Conservation (phyloP, 2,329 filamentous ascomycete genomes). For the Verticillium tricorpus region DNA sequence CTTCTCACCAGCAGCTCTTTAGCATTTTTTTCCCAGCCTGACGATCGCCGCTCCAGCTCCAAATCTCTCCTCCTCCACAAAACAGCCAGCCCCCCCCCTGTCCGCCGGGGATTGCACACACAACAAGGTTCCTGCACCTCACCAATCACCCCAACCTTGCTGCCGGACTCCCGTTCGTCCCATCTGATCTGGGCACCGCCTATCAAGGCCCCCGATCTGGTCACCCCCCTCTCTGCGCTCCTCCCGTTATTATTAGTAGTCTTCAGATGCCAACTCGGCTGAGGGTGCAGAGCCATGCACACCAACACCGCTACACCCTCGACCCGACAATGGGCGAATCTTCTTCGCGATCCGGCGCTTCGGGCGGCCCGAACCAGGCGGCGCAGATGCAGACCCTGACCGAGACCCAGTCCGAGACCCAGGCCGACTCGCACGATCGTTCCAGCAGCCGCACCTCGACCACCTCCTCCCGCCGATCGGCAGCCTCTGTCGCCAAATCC, state of each 20-base stretch:
- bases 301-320: neutral
- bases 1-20: no score
- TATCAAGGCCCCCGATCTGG: neutral
- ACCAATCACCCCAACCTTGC: neutral
- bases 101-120: neutral
- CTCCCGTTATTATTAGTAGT: neutral
- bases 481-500: constrained; percentile 25
- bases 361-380: neutral
- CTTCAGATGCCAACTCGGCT: neutral
- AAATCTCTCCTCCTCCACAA: neutral
- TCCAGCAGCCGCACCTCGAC: neutral
- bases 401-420: neutral
- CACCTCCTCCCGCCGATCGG: neutral
- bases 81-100: neutral
- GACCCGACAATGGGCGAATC: neutral
- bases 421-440: neutral
- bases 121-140: neutral
- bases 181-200: neutral
- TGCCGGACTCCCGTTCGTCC: neutral
- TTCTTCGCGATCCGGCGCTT: neutral
- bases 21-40: neutral
- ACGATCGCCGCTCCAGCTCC: neutral
- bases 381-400: neutral
- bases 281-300: neutral
- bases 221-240: neutral